Base-by-base conservation (phyloP, 345 rosid species). In the Corchorus olitorius region DNA sequence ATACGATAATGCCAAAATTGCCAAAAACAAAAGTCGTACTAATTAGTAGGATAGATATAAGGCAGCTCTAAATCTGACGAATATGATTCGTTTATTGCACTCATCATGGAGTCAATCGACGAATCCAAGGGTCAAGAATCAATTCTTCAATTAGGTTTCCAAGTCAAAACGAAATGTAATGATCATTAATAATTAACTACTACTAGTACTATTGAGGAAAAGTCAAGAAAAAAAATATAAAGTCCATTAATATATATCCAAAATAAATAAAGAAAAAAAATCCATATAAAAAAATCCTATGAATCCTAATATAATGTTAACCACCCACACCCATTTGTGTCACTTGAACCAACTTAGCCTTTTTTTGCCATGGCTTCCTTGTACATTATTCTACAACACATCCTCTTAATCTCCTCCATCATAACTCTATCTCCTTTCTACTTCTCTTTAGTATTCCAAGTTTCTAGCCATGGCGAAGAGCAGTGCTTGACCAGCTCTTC, bases 371-470 rank as follows among this genome's bases (percentile, higher is more conserved):
- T 27, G 59, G 55, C 39, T n/a, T n/a, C n/a, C 35, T 9, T 27
- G 43, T 2, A 16, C 41, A 50, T 34, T 69, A n/a, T n/a, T n/a
- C 15, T 50, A 14, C 73, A 33, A 16, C 41, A 49, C 20, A 16
- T 69, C 41, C 16, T 68, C 72, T 49, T 69, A 9, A 69, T 69
- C 73, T 49, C 59, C 27, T n/a, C n/a, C n/a, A n/a, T n/a, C n/a
- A 35, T 49, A 50, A 69, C 45, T 5, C 43, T 69, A 10, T 49
- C 22, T 49, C 19, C 73, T 41, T 6, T 69, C 43, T 27, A 14
- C 58, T 49, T 69, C 58, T 49, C 35, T 59, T 59, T 27, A 27
- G 39, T 27, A 27, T 60, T 4, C 39, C 64, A 27, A 12, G 64
- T 27, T 0, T 60, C 59, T 69, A 49, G 14, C 59, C n/a, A 50